Conservation (phyloP, 2,329 filamentous ascomycete genomes). For the Lecanicillium sp. region DNA sequence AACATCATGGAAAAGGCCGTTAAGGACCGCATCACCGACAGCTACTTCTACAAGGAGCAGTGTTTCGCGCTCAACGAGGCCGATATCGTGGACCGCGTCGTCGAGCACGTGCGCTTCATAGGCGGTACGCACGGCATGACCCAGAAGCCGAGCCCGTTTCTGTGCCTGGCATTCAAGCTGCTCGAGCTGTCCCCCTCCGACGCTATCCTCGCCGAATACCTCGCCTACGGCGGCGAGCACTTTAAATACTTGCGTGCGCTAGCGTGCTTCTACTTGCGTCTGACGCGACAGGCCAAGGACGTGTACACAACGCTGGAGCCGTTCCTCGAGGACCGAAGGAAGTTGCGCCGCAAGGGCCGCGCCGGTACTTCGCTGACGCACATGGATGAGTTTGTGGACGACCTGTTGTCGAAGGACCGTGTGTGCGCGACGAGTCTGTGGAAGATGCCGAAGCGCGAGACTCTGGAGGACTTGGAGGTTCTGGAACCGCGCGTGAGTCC, state of each 20-base stretch:
- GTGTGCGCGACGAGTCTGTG: conserved; percentile 88
- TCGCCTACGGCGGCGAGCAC: conserved; percentile 66
- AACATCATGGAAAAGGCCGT: conserved; percentile 94
- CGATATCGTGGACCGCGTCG: conserved; percentile 80
- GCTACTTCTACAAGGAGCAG: conserved; percentile 98
- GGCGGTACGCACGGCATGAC: conserved; percentile 81
- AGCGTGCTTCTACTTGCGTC: conserved; percentile 85
- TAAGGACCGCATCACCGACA: conserved; percentile 89
- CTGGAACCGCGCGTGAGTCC: conserved; percentile 81
- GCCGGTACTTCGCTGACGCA: conserved; percentile 70
- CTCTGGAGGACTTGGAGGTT: conserved; percentile 82
- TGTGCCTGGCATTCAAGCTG: conserved; percentile 92
- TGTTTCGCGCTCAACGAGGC: conserved; percentile 90
- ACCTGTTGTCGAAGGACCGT: conserved; percentile 79
- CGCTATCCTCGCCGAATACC: conserved; percentile 72
- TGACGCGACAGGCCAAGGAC: conserved; percentile 77
- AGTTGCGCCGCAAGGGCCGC: conserved; percentile 71
- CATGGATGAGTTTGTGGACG: conserved; percentile 91
- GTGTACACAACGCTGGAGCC: conserved; percentile 79
- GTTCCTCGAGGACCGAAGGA: conserved; percentile 73
- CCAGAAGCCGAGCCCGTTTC: conserved; percentile 85
- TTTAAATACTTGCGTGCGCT: conserved; percentile 87
- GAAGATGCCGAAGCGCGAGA: conserved; percentile 78
- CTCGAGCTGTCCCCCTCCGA: conserved; percentile 79
- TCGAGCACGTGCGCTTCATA: conserved; percentile 72